phyloP scores from a whole-genome alignment of 2,329 filamentous ascomycete species.

The Mariannaea sp. region DNA sequence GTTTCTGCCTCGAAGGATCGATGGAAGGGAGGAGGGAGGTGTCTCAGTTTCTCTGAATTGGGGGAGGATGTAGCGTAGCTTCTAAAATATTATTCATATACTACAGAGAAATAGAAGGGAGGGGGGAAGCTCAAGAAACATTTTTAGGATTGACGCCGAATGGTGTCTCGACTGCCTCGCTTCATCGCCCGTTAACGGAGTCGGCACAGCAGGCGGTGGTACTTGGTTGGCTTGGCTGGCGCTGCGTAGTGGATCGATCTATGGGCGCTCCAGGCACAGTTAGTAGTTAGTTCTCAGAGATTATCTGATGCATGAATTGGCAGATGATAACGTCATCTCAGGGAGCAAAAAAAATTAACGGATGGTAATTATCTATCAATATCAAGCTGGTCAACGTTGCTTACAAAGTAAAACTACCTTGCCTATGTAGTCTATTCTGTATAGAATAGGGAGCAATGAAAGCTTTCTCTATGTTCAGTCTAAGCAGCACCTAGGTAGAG shows the following conservation, averaged over 20 bases:
- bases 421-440: no score
- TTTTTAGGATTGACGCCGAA: not conserved
- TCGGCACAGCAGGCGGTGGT: slow-evolving; percentile 26
- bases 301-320: no score
- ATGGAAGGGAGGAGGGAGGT: not conserved
- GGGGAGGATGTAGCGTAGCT: not conserved
- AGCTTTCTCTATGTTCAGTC: no score
- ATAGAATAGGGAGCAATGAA: no score
- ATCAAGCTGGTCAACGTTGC: no score
- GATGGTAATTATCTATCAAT: no score
- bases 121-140: not conserved
- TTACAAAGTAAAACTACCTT: no score
- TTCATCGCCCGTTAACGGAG: slow-evolving; percentile 34
- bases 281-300: no score
- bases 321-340: slow-evolving; percentile 18
- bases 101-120: no score
- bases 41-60: not conserved
- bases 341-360: not conserved
- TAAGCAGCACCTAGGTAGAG: no score
- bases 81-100: no score
- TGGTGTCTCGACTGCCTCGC: slow-evolving; percentile 15
- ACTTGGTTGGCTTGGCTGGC: slow-evolving; percentile 27
- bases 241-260: not conserved
- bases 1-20: not conserved
- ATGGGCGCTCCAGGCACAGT: not conserved